These are phyloP conservation scores for Erigeron canadensis DNA, from an alignment of 129 eudicot genomes.

Conservation along the genomic window DNA sequence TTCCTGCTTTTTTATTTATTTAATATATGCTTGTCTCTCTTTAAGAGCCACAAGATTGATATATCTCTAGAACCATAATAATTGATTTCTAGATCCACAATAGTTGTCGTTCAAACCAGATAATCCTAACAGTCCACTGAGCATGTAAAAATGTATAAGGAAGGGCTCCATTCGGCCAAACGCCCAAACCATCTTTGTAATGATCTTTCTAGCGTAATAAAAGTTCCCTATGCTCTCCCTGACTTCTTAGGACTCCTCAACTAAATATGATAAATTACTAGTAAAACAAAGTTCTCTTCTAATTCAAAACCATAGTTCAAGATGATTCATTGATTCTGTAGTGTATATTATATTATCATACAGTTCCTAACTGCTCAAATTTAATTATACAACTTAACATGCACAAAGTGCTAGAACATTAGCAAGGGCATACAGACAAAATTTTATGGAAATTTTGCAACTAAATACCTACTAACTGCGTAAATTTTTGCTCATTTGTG, in stretches of 20 bases:
- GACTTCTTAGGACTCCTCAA: neutral
- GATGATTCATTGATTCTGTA: neutral
- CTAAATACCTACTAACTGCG: constrained; percentile 29
- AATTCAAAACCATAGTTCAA: neutral
- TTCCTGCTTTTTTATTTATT: too few species aligned
- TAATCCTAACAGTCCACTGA: neutral
- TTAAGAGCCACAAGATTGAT: too few species aligned
- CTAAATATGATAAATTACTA: neutral
- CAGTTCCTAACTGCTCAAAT: neutral
- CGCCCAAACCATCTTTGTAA: too few species aligned
- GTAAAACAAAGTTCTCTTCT: neutral
- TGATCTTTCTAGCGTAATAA: neutral
- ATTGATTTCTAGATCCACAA: neutral
- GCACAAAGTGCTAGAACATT: constrained; percentile 8
- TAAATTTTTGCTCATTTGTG: constrained; percentile 58
- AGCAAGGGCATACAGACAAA: constrained; percentile 13
- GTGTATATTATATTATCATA: neutral
- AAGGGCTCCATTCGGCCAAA: too few species aligned
- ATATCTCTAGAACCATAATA: too few species aligned
- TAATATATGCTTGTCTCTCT: too few species aligned
- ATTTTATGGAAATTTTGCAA: constrained; percentile 14
- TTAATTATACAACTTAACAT: constrained; percentile 5
- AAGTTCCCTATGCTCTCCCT: neutral
- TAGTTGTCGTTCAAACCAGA: neutral
- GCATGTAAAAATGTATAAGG: neutral